Base-by-base conservation (phyloP, 176 grass and related monocot species). In the Metroxylon sagu region DNA sequence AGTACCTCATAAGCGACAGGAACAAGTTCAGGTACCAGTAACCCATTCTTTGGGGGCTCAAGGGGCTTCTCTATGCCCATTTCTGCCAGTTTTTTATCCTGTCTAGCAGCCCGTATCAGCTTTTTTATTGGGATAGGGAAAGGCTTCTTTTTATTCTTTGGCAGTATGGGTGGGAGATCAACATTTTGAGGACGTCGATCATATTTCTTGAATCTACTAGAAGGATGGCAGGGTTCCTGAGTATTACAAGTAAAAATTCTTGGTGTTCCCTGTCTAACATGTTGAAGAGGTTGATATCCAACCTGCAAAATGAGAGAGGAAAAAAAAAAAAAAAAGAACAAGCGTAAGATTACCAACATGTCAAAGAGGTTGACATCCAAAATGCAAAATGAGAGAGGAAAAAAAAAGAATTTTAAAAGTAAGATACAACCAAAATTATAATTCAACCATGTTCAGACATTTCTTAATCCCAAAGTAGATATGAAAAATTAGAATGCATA, bases 101-200 rank as follows among this genome's bases (percentile, higher is more conserved):
- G 72, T 48, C 84, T 77, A n/a, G 92, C 59, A 62, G 71, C 71
- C 61, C 64, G 77, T 51, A 84, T 17, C 78, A 97, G 70, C 70
- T 91, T 97, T 50, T 88, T 78, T 73, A 97, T 62, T 14, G 87
- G 92, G 35, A 91, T 64, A 4, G 84, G 60, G 65, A 72, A 97
- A 0, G 87, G 92, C 57, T 97, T 97, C 78, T 88, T 97, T 64
- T 97, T 97, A n/a, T 79, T 80, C 66, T 83, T 91, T 43, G 87
- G 84, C 18, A 75, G 84, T 69, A 88, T 51, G 67, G 77, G 49
- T 57, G 84, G 93, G 55, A 97, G 78, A 78, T 97, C 93, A 69
- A 91, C 62, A 72, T 97, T 91, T 75, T 97, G 93, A 12, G 50
- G 61, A 61, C 25, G 12, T 25, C 75, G 50, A 52, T 61, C 60